Evolutionary conservation across 2,329 filamentous ascomycete genomes (phyloP).

Genomic region (Didymella segeticola): DNA sequence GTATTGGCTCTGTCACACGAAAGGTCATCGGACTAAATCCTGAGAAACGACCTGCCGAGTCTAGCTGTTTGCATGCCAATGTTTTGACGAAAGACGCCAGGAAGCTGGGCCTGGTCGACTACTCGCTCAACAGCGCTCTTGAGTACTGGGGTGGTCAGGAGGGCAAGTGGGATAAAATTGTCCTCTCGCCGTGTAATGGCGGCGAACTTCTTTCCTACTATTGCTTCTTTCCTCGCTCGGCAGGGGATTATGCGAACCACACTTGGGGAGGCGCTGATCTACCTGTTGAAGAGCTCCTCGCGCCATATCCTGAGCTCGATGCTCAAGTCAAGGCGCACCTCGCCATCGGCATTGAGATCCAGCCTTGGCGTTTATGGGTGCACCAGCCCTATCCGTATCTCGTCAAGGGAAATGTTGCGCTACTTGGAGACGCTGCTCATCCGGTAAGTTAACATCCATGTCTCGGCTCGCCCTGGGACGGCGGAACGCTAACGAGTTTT

Average conservation of each 20-base stretch:
- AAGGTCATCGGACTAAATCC: constrained; percentile 65
- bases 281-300: constrained; percentile 65
- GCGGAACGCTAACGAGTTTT: background rate
- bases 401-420: constrained; percentile 58
- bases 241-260: constrained; percentile 67
- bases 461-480: background rate
- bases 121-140: constrained; percentile 65
- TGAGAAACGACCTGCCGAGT: constrained; percentile 64
- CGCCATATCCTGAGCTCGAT: constrained; percentile 67
- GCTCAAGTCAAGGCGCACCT: constrained; percentile 63
- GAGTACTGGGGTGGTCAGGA: constrained; percentile 75
- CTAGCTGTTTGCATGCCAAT: constrained; percentile 69
- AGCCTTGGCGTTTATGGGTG: constrained; percentile 69
- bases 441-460: constrained; percentile 53
- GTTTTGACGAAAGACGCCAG: constrained; percentile 67
- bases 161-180: constrained; percentile 70
- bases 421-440: constrained; percentile 72
- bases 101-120: constrained; percentile 66
- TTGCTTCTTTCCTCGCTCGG: constrained; percentile 69
- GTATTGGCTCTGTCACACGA: constrained; percentile 70
- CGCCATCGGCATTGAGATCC: constrained; percentile 67
- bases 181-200: constrained; percentile 71
- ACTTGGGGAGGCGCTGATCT: constrained; percentile 62
- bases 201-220: constrained; percentile 72
- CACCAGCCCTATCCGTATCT: constrained; percentile 68